Percentiles rank a stretch among this genome's conserved stretches.
These are phyloP conservation scores for Chaetoscypha palmicola DNA, from an alignment of 2,329 filamentous ascomycete genomes.

Conservation along the genomic window DNA sequence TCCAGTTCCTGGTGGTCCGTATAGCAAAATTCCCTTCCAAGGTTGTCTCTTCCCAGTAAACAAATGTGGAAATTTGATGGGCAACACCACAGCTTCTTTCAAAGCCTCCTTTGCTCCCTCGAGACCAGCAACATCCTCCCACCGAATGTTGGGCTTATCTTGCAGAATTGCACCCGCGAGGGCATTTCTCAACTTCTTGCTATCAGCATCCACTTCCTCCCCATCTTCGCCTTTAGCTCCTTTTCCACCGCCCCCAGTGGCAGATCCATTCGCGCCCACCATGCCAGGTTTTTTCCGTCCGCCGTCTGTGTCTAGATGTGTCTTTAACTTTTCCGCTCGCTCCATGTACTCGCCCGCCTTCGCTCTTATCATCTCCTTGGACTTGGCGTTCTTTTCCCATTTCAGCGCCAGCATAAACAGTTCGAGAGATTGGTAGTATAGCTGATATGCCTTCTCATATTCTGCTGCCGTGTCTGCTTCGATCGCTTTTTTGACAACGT, in stretches of 20 bases:
- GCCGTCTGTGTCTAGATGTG: slow-evolving; percentile 70
- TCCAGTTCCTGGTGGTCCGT: slow-evolving; percentile 92
- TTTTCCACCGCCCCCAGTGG: slow-evolving; percentile 54
- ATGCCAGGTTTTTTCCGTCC: slow-evolving; percentile 65
- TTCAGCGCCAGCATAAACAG: slow-evolving; percentile 98
- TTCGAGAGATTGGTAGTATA: slow-evolving; percentile 93
- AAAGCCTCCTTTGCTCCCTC: slow-evolving; percentile 93
- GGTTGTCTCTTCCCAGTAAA: slow-evolving; percentile 95
- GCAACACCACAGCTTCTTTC: slow-evolving; percentile 94
- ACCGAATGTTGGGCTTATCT: slow-evolving; percentile 92
- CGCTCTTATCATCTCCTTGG: slow-evolving; percentile 93
- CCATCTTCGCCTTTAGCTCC: slow-evolving; percentile 50
- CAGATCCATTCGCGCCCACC: slow-evolving; percentile 65
- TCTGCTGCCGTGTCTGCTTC: slow-evolving; percentile 91
- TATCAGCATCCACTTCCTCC: slow-evolving; percentile 75
- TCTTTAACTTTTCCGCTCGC: slow-evolving; percentile 94
- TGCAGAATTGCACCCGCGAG: slow-evolving; percentile 87
- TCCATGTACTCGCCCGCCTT: slow-evolving; percentile 98
- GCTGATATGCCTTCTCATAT: slow-evolving; percentile 94
- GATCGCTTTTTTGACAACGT: slow-evolving; percentile 95
- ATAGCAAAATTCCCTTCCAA: slow-evolving; percentile 96
- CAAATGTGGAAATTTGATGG: slow-evolving; percentile 95
- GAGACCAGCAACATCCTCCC: slow-evolving; percentile 95
- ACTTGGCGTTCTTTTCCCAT: slow-evolving; percentile 98
- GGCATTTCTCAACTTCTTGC: slow-evolving; percentile 89